These are phyloP conservation scores for Penicillium sp. DNA, from an alignment of 2,329 filamentous ascomycete genomes.

Conservation along the genomic window DNA sequence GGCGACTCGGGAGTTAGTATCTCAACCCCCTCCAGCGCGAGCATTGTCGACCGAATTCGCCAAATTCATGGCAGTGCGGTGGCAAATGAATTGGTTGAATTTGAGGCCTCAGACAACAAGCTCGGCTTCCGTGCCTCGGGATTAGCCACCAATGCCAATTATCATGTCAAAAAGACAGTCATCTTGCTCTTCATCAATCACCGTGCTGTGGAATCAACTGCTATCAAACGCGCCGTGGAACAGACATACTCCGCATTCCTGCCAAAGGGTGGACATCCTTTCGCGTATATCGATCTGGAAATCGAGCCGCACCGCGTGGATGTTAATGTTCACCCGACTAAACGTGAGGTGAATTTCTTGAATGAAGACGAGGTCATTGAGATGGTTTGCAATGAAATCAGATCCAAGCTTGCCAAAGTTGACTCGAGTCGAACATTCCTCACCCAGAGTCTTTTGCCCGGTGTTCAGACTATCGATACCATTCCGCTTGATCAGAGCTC, in stretches of 20 bases:
- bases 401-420: slow-evolving; percentile 74
- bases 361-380: slow-evolving; percentile 97
- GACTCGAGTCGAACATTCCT: slow-evolving; percentile 93
- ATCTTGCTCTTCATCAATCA: slow-evolving; percentile 96
- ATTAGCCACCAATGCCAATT: slow-evolving; percentile 88
- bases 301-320: slow-evolving; percentile 91
- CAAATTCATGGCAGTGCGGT: slow-evolving; percentile 82
- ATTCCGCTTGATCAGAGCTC: slow-evolving; percentile 23
- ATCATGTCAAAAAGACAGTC: slow-evolving; percentile 84
- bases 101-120: slow-evolving; percentile 67
- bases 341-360: slow-evolving; percentile 93
- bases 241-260: slow-evolving; percentile 84
- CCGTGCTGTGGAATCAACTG: slow-evolving; percentile 83
- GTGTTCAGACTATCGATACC: slow-evolving; percentile 51
- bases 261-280: slow-evolving; percentile 91
- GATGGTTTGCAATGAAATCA: slow-evolving; percentile 75
- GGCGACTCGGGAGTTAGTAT: slow-evolving; percentile 82
- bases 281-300: slow-evolving; percentile 86
- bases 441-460: slow-evolving; percentile 85
- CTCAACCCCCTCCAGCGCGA: slow-evolving; percentile 71
- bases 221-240: slow-evolving; percentile 85
- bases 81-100: slow-evolving; percentile 82
- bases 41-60: slow-evolving; percentile 76
- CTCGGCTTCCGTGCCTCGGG: slow-evolving; percentile 83
- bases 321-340: slow-evolving; percentile 97